These are phyloP conservation scores for Suaeda aralocaspica DNA, from an alignment of 148 eudicot species.

Conservation along the genomic window DNA sequence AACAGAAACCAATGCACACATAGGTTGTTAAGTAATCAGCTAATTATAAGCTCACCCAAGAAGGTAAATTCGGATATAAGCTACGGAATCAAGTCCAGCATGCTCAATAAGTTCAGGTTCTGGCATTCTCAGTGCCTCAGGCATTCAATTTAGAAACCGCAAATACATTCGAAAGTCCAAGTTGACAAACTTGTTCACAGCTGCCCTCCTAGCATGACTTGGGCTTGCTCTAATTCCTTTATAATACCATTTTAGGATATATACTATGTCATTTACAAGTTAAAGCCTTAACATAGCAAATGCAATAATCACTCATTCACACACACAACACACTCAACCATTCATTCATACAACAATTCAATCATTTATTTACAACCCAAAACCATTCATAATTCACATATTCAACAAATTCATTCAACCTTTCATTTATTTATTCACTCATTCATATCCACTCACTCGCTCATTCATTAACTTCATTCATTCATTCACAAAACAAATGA, in stretches of 20 bases:
- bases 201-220: conserved; percentile 45
- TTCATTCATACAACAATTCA: no score
- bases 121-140: conserved; percentile 96
- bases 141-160: conserved; percentile 89
- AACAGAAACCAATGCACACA: not conserved
- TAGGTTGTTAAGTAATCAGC: not conserved
- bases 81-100: conserved; percentile 97
- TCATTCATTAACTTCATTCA: no score
- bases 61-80: conserved; percentile 80
- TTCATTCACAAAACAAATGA: no score
- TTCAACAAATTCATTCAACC: no score
- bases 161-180: conserved; percentile 65
- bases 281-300: conserved; percentile 89
- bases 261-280: conserved; percentile 84
- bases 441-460: no score
- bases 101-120: conserved; percentile 93
- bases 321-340: no score
- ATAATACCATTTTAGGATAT: conserved; percentile 97
- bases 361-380: no score
- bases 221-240: conserved; percentile 87
- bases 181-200: conserved; percentile 62
- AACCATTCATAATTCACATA: no score
- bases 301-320: no score
- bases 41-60: conserved; percentile 62
- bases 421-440: no score